Evolutionary conservation across 129 eudicot genomes (phyloP).

Genomic region (Pseudognaphalium luteoalbum): DNA sequence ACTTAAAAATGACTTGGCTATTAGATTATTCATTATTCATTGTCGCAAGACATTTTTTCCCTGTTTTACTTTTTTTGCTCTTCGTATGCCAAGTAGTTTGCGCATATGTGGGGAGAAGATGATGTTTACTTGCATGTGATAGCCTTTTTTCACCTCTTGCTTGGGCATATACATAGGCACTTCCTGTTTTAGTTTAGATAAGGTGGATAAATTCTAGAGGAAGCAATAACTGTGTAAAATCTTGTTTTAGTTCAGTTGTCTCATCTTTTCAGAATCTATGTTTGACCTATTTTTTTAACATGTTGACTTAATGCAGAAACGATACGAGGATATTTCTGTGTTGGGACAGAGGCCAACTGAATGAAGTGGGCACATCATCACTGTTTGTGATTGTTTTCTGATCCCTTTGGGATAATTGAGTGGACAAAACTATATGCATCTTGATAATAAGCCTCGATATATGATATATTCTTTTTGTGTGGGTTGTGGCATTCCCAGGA

Average conservation of each 20-base stretch:
- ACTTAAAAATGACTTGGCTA: background rate
- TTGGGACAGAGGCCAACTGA: constrained; percentile 82
- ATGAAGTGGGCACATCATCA: constrained; percentile 23
- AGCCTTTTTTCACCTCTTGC: no score
- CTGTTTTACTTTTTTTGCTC: no score
- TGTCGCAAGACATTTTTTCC: no score
- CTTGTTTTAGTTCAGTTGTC: background rate
- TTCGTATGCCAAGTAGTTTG: no score
- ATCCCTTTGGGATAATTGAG: constrained; percentile 3
- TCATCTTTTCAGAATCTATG: background rate
- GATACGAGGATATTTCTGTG: constrained; percentile 79
- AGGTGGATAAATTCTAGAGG: background rate
- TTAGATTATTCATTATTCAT: no score
- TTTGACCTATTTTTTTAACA: background rate
- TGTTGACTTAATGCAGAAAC: constrained; percentile 52
- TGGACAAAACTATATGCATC: constrained; percentile 15
- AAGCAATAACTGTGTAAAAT: background rate
- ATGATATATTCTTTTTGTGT: constrained; percentile 1
- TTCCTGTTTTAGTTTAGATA: background rate
- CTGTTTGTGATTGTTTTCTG: constrained; percentile 3
- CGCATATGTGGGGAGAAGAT: no score
- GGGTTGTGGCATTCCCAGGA: constrained; percentile 31
- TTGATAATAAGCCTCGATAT: constrained; percentile 40
- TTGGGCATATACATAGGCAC: no score
- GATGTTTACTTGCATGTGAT: no score